Evolutionary conservation across 352 stramenopile genomes (phyloP), one percentile per base, ranked within the genome.

Genomic region (Globisporangium nunn): DNA sequence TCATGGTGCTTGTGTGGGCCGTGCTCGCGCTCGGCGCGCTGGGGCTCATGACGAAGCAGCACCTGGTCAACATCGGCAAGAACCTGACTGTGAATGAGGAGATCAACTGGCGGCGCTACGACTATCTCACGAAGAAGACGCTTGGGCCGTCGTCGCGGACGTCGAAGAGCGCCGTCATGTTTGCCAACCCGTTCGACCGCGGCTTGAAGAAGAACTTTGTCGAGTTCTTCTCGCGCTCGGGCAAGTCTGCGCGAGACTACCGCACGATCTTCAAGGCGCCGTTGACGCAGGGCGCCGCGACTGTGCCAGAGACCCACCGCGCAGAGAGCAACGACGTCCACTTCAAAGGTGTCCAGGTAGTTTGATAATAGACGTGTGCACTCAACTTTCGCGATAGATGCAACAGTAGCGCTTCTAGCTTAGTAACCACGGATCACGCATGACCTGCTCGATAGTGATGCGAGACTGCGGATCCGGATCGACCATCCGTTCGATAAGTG

Each of bases 61-160:
- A 93, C 52, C 23, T 88, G 14, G 68, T 64, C 39, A 87, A 87
- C 58, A 72, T 91, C 7, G 58, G 64, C 18, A 71, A 73, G 59
- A 93, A 93, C 47, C 30, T 91, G 35, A 93, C 83, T 3, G 75
- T 93, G 46, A 93, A 93, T 56, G 83, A 93, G 64, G 61, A 78
- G 54, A 90, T 91, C 66, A 91, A 93, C 56, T 93, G 83, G 83
- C 70, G 74, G 52, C 71, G 83, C 28, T 91, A 91, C 60, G 40
- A 71, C 17, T 93, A 93, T 52, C 59, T 93, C 52, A 79, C 60
- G 54, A 28, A 70, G 50, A 49, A 30, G 23, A 23, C 23, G 23
- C 23, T 23, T 1, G 23, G 23, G 23, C 23, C 23, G 23, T 23
- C 23, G 23, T 23, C 23, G 23, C 23, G 23, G 23, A 23, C 23